Conservation (phyloP, 495 filamentous ascomycete genomes). For the Neurospora africana region DNA sequence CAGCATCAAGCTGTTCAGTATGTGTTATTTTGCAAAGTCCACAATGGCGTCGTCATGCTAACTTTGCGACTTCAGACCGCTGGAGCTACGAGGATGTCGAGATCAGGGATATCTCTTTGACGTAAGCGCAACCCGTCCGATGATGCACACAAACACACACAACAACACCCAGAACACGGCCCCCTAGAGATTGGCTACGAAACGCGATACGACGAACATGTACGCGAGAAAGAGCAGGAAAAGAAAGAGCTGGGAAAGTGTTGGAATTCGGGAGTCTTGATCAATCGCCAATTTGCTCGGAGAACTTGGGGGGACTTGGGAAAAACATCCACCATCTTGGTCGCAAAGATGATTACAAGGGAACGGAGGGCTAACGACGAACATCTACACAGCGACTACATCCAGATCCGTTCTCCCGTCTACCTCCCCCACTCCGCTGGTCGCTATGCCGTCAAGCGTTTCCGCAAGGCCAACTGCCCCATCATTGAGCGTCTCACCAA, state of each 20-base stretch:
- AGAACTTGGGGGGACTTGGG: not conserved
- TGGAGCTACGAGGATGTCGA: conserved; percentile 98
- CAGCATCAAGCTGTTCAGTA: conserved; percentile 91
- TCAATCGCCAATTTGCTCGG: not conserved
- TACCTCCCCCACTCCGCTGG: conserved; percentile 98
- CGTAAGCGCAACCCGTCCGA: conserved; percentile 53
- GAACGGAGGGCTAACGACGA: conserved; percentile 35
- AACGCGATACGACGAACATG: not conserved
- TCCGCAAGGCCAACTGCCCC: conserved; percentile 99
- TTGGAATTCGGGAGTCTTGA: not conserved
- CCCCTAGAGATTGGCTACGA: not conserved
- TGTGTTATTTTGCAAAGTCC: conserved; percentile 25
- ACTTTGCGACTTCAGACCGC: conserved; percentile 24
- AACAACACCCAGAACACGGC: not conserved
- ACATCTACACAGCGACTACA: conserved; percentile 73
- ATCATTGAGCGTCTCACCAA: conserved; percentile 99
- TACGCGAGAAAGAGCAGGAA: not conserved
- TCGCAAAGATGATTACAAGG: not conserved
- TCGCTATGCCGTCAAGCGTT: conserved; percentile 97
- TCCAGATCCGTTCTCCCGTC: conserved; percentile 96
- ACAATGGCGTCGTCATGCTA: conserved; percentile 11
- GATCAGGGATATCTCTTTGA: conserved; percentile 98
- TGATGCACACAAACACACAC: not conserved
- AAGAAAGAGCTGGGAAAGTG: not conserved
- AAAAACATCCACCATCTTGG: not conserved